Base-by-base conservation (phyloP, 2,329 filamentous ascomycete species). In the Talaromyces atroroseus region DNA sequence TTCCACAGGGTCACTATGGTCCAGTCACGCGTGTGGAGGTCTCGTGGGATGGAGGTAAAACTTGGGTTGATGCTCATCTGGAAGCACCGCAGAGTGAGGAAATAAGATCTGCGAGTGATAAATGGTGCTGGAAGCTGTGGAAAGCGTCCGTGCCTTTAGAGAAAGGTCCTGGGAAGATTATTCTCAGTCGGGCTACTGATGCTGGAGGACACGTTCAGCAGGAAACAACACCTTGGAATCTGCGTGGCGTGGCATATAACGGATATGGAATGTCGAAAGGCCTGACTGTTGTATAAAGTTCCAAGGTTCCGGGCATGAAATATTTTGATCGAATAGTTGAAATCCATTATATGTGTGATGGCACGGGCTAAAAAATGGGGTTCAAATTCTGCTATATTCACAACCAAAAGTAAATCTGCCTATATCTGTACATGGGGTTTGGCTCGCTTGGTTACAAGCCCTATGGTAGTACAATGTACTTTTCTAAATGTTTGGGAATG, bases 391-490 rank as follows among this genome's bases (percentile, higher is more conserved):
- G 24, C 5, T 38, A 48, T 18, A n/a, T 24, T 29, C 26, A 1
- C 32, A 50, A 11, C 18, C 5, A 20, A 44, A 46, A 26, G n/a
- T 4, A 16, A 50, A 56, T 50, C 26, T 38, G 32, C n/a, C 29
- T 23, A 40, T 29, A 49, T 29, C 24, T 54, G 52, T 54, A 54
- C 52, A 54, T 54, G 16, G 16, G 3, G 8, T 18, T 29, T n/a
- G 34, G 34, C 36, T 49, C 23, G 45, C 21, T 54, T 3, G 16
- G 16, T 58, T 34, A n/a, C n/a, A 55, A 34, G 26, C 29, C 52
- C 52, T 58, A 58, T 56, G 89, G 88, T 72, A 97, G 76, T 60
- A 97, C 92, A 73, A 96, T 95, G 74, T 99, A 97, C 80, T 91
- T 96, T 71, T 89, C 83, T 69, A 97, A 74, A 69, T 89, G 86